Conservation (phyloP, 2,329 filamentous ascomycete species). For the Cytospora leucostoma region DNA sequence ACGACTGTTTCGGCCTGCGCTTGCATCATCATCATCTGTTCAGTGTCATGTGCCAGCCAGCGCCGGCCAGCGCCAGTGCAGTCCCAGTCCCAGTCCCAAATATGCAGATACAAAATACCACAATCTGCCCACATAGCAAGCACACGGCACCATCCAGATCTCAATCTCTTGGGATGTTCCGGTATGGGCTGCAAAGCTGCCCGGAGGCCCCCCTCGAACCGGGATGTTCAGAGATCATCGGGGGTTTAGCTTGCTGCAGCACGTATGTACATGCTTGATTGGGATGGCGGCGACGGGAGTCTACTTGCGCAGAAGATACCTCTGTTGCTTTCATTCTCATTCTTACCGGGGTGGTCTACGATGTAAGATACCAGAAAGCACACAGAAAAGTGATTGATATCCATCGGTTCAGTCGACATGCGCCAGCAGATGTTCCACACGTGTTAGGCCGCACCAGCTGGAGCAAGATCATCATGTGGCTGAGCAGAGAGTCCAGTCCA, state of each 20-base stretch:
- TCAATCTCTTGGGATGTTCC: neutral
- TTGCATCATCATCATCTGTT: neutral
- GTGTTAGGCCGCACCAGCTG: neutral
- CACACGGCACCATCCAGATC: neutral
- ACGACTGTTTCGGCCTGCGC: neutral
- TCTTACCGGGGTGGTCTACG: too few relatives aligned
- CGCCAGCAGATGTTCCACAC: neutral
- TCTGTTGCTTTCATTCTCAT: too few relatives aligned
- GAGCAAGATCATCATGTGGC: neutral
- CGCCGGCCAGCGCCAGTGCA: neutral
- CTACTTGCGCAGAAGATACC: too few relatives aligned
- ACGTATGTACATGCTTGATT: too few relatives aligned
- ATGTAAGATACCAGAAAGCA: too few relatives aligned
- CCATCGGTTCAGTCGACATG: too few relatives aligned
- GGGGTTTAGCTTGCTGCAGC: too few relatives aligned
- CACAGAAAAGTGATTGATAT: too few relatives aligned
- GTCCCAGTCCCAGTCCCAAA: neutral
- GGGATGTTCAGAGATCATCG: too few relatives aligned
- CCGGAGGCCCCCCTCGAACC: too few relatives aligned
- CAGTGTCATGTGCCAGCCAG: neutral
- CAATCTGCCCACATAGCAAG: slow-evolving; percentile 12
- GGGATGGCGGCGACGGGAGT: too few relatives aligned
- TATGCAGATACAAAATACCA: slow-evolving; percentile 15
- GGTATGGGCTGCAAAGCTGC: neutral
- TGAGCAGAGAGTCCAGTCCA: neutral